These are phyloP conservation scores for Oryza meridionalis DNA, from an alignment of 176 grass and related monocot species.

Conservation along the genomic window DNA sequence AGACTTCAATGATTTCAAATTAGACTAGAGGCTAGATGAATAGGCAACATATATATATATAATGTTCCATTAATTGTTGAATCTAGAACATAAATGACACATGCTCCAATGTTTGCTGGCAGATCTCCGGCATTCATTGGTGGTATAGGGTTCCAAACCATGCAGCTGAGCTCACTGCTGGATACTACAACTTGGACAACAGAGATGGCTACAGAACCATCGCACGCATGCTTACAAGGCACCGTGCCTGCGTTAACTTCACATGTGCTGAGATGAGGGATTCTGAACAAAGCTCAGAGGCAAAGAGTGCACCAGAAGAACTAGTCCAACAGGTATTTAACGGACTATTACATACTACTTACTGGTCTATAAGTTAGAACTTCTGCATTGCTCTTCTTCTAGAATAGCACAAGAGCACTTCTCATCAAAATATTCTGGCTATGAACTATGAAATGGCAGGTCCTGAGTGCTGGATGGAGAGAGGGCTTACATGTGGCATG, in stretches of 20 bases:
- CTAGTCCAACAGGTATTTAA: constrained; percentile 82
- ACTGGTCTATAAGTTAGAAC: neutral
- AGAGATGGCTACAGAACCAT: constrained; percentile 87
- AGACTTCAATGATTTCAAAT: neutral
- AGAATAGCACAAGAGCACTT: neutral
- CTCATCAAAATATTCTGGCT: constrained; percentile 14
- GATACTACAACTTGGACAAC: constrained; percentile 77
- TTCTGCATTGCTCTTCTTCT: neutral
- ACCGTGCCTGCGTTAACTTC: constrained; percentile 74
- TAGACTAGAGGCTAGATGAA: neutral
- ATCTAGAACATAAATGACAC: constrained; percentile 20
- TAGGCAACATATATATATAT: neutral
- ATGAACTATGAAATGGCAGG: constrained; percentile 41
- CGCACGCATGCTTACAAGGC: constrained; percentile 74
- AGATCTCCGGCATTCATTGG: constrained; percentile 92
- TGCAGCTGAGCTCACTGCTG: constrained; percentile 85
- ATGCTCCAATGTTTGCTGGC: constrained; percentile 22
- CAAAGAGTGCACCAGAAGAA: constrained; percentile 76
- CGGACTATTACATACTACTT: neutral
- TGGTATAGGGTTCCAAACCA: constrained; percentile 83
- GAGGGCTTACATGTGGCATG: constrained; percentile 78
- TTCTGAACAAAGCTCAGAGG: constrained; percentile 57
- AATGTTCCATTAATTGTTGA: neutral
- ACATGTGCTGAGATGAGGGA: constrained; percentile 92
- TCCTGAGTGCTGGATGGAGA: constrained; percentile 86